Evolutionary conservation across 208 protist genomes (phyloP), one percentile per base, ranked within the genome.

Genomic region (Borovskyia barvae): DNA sequence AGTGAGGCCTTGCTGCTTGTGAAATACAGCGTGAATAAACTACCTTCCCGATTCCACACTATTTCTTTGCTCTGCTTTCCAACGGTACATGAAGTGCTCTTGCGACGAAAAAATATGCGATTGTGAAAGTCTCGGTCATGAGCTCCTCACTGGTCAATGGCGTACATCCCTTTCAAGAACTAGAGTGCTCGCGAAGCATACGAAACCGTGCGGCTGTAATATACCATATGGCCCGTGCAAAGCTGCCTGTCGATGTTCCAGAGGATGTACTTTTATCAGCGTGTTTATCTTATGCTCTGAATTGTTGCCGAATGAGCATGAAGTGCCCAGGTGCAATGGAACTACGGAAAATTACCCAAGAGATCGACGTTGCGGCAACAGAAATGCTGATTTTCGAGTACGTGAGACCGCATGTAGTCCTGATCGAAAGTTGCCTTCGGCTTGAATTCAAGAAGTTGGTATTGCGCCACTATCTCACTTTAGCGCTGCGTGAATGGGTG

Each of bases 351-450:
- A 19, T 36, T 3, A 35, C 51, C 5, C 45, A 56, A 26, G 74
- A 86, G 37, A 52, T 46, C 24, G 77, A 91, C 20, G 70, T 87
- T n/a, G 78, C 82, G 9, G 81, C 72, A 12, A 36, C 85, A 28
- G 85, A 95, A 51, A 50, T 89, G 29, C 56, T 81, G 11, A 40
- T 95, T 1, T 66, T 87, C 3, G 68, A 93, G 43, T 66, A 65
- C 11, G 68, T 93, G 17, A 54, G 80, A 14, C 66, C 69, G 30
- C 84, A 87, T 48, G 66, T 85, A 2, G 39, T 93, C 9, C 72
- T 95, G 14, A 66, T 90, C 12, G 85, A 95, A 55, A 61, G 55
- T 19, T 95, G 85, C 43, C 43, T 95, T 5, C 80, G 90, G 8
- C 39, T 79, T 7, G 55, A 68, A 33, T 57, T 91, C 15, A 83